Conservation (phyloP, 2,329 filamentous ascomycete species). For the Chaetothyriales sp. region DNA sequence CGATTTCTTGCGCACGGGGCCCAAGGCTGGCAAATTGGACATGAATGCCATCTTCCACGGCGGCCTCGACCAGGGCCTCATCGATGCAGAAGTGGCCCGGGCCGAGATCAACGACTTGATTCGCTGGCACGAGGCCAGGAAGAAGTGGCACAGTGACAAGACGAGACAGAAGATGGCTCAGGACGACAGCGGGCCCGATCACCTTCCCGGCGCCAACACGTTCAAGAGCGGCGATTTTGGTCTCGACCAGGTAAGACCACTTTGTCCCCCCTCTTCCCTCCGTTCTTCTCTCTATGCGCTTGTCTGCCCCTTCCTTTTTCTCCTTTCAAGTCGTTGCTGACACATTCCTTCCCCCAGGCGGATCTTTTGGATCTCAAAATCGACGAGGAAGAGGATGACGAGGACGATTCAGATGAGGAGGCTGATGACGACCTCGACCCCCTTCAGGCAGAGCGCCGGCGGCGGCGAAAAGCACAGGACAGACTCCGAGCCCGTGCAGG, state of each 20-base stretch:
- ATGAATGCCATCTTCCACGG: constrained; percentile 89
- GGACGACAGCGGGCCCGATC: constrained; percentile 43
- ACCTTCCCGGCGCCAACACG: constrained; percentile 39
- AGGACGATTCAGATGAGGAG: constrained; percentile 49
- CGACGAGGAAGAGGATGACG: constrained; percentile 55
- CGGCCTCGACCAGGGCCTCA: constrained; percentile 49
- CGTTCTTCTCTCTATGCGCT: not conserved
- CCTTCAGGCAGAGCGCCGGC: constrained; percentile 70
- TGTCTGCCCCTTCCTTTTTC: not conserved
- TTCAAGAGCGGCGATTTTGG: constrained; percentile 84
- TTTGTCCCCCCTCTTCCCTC: not conserved
- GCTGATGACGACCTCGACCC: constrained; percentile 71
- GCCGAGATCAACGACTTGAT: constrained; percentile 75
- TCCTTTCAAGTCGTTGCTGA: not conserved
- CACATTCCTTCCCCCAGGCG: constrained; percentile 25
- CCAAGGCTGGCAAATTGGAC: constrained; percentile 71
- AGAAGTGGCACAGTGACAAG: constrained; percentile 98
- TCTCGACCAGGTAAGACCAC: constrained; percentile 52
- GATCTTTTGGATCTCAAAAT: constrained; percentile 79
- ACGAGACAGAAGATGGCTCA: constrained; percentile 98
- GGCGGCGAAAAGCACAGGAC: constrained; percentile 65
- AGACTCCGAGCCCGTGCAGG: constrained; percentile 66
- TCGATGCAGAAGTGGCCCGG: constrained; percentile 61
- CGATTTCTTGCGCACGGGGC: constrained; percentile 79
- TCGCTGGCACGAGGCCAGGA: constrained; percentile 83